Base-by-base conservation (phyloP, 2,329 filamentous ascomycete species). In the Xylaria digitata region DNA sequence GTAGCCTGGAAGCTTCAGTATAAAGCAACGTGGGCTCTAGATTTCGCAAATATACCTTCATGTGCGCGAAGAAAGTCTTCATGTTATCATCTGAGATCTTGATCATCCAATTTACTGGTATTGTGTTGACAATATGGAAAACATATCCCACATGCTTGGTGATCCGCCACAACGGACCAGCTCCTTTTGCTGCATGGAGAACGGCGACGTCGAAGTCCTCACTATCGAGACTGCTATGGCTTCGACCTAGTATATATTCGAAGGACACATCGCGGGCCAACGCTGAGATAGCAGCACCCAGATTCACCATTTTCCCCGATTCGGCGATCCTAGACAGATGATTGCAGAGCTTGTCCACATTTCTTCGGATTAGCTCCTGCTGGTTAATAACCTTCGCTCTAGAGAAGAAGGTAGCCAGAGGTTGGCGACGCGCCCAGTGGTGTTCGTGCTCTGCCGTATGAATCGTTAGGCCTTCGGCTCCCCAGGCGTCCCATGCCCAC, bases 331-430 rank as follows among this genome's bases (percentile, higher is more conserved):
- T 17, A 4, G 63, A 58, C 11, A 67, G 13, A 1, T 52, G 53
- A 1, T 30, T 7, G 11, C 37, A 57, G 3, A 69, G 61, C 26
- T 62, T 67, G 23, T 55, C 49, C 1, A 67, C 8, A 26, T 69
- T 19, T 19, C 42, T 2, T 6, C n/a, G 11, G 8, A 67, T 26
- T 7, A 66, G 40, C 9, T 63, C 61, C 42, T 63, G 61, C 0
- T 32, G 52, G 15, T 2, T 11, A 19, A 11, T 5, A 0, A 73
- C 55, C 1, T 43, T 61, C 3, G 55, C 17, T 11, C 69, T 70
- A 0, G 71, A 72, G 48, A 73, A 74, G 5, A 72, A 64, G 3
- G 70, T 63, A 17, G 57, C 68, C 4, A 74, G 15, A 4, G 70
- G 42, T 15, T 55, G 50, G 3, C 70, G 71, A 4, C 59, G 65